Evolutionary conservation across 441 rosid species (phyloP), one percentile per base, ranked within the genome.

Genomic region (Iberis amara): DNA sequence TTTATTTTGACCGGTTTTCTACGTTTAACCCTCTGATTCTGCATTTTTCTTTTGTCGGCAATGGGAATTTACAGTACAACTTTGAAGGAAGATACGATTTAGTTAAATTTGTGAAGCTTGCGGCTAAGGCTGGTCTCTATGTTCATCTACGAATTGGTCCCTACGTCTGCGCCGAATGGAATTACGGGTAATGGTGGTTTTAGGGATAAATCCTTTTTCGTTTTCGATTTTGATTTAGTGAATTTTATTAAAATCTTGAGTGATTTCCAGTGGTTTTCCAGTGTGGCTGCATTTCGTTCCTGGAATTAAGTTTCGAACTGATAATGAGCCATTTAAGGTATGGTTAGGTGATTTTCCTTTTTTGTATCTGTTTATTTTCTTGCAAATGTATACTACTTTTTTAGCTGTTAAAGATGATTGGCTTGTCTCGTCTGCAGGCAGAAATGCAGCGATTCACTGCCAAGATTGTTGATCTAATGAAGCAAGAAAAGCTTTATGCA

Each of bases 101-200:
- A 73, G 87, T 80, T 5, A 75, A 79, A 48, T 83, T 80, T 52
- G 75, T 80, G 69, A 80, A 83, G 72, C 44, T 76, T n/a, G 87
- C 66, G 26, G 87, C 76, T 3, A 62, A 73, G 14, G 86, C 91
- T 48, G 91, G 91, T 49, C 79, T 83, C 6, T 75, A 75, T 52
- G 91, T 61, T 66, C 85, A 80, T 77, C 70, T 83, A 12, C 81
- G 91, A 31, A 83, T 83, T 35, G 91, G 91, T 47, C 91, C 91
- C 14, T 83, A 83, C 26, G 87, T 71, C 5, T 83, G 91, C 53
- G 91, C 91, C 0, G 91, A 83, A 63, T 83, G 91, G 91, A 83
- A 83, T 59, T 80, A 70, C 38, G 91, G 91, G 91, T 83, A 69
- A 15, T 48, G 4, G 14, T 5, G 47, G 43, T n/a, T 31, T 28